Base-by-base conservation (phyloP, 2,329 filamentous ascomycete genomes). In the Microthyrium microscopicum region DNA sequence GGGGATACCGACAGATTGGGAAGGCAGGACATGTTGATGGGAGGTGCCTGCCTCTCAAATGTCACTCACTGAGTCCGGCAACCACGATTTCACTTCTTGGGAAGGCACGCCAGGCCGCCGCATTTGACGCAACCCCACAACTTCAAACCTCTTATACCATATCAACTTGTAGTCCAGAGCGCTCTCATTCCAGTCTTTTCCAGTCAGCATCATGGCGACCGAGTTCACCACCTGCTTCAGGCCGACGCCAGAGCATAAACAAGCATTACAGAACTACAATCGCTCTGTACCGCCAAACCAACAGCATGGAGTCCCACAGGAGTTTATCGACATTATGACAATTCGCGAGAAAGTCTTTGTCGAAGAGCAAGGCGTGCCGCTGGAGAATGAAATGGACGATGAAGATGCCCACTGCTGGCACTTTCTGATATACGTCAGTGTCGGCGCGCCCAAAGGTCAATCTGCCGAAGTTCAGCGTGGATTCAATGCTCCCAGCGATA, bases 361-460 rank as follows among this genome's bases (percentile, higher is more conserved):
- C 24, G 54, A 64, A 37, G 70, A 73, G 47, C 70, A 74, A 41
- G 52, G 57, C 16, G 61, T 69, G 19, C 56, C 61, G 0, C 53
- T 72, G 1, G 71, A 77, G 24, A 70, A 73, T 42, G 85, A 95
- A 53, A 66, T 82, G 42, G 87, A 94, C 58, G 58, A 64, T 1
- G 83, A 94, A 50, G 87, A 95, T 52, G 43, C 66, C 1, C 69
- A 80, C 22, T 76, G 73, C 43, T 87, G 76, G 57, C 84, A 94
- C 54, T 93, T 82, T 79, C 76, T 93, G 20, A 62, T 76, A n/a
- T 93, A 92, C 54, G 71, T 72, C 30, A 73, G 66, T 12, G 64
- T 77, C 36, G 52, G 49, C 38, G 66, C n/a, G n/a, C n/a, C n/a
- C n/a, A n/a, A n/a, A n/a, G n/a, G n/a, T n/a, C n/a, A n/a, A n/a